Conservation (phyloP, 1,139 yeast genomes). For the Suhomyces guaymorum region DNA sequence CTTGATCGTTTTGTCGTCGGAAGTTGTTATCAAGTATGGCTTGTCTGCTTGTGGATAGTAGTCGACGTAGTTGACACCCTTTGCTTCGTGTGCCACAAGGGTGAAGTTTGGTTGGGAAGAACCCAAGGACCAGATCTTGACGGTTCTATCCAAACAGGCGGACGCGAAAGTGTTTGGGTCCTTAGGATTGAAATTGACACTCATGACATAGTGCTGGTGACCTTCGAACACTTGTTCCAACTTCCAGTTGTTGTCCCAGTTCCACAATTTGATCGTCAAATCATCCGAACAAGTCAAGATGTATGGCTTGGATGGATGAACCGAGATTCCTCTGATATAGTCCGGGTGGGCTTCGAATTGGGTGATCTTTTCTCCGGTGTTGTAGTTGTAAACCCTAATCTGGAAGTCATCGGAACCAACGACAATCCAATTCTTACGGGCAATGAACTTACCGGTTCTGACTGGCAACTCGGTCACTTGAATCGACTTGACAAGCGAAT, state of each 20-base stretch:
- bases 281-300: conserved; percentile 91
- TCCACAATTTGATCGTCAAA: conserved; percentile 89
- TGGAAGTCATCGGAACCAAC: conserved; percentile 96
- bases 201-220: conserved; percentile 94
- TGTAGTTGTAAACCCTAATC: conserved; percentile 88
- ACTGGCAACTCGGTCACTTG: conserved; percentile 95
- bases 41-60: conserved; percentile 97
- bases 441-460: conserved; percentile 91
- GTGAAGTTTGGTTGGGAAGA: conserved; percentile 90
- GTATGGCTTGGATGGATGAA: conserved; percentile 91
- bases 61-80: conserved; percentile 94
- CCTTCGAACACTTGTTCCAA: conserved; percentile 91
- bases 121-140: conserved; percentile 95
- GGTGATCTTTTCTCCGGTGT: conserved; percentile 89
- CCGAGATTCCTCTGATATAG: conserved; percentile 88
- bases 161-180: conserved; percentile 98
- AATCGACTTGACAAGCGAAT: conserved; percentile 47
- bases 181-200: conserved; percentile 92
- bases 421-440: conserved; percentile 96
- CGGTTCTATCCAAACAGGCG: conserved; percentile 93
- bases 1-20: conserved; percentile 88
- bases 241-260: conserved; percentile 94
- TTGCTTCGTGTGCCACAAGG: conserved; percentile 83
- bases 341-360: conserved; percentile 99
- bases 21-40: conserved; percentile 89